Evolutionary conservation across 1,284 basidiomycete genomes (phyloP), one percentile per base, ranked within the genome.

Genomic region (Sphagnurus paluster): DNA sequence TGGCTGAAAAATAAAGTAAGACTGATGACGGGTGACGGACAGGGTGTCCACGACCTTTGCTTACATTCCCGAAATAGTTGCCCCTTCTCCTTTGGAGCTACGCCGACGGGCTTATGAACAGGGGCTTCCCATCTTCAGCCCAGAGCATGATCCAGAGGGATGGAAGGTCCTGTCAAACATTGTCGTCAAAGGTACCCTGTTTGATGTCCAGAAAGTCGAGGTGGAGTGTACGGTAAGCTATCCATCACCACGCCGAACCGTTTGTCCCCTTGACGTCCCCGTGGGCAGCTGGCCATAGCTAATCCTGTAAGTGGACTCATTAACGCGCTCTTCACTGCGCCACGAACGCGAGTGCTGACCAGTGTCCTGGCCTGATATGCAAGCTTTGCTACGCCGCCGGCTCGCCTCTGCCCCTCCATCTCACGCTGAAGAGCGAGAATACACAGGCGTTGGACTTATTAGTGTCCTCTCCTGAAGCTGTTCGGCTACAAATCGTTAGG

Each of bases 271-370:
- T n/a, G n/a, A n/a, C 42, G 37, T 36, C 34, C 23, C 14, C n/a
- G n/a, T 23, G 30, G 25, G 11, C 52, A 83, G 80, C 61, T 80
- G 11, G 71, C 76, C 2, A 61, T 83, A 25, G 76, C 77, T 14
- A 74, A 63, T 33, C 80, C 82, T n/a, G 79, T 82, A 59, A 58
- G 64, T 53, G n/a, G n/a, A n/a, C n/a, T n/a, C n/a, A n/a, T 14
- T 2, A 23, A 16, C 23, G 19, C n/a, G n/a, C n/a, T n/a, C n/a
- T n/a, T n/a, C n/a, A n/a, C n/a, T n/a, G n/a, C n/a, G n/a, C n/a
- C n/a, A n/a, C n/a, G n/a, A n/a, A n/a, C n/a, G n/a, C n/a, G n/a
- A n/a, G n/a, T n/a, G n/a, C n/a, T n/a, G n/a, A n/a, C n/a, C n/a
- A n/a, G n/a, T n/a, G n/a, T n/a, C n/a, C n/a, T 16, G n/a, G 7